Evolutionary conservation across 192 early-diverging fungal genomes (phyloP).

Genomic region (Coemansia sp.): DNA sequence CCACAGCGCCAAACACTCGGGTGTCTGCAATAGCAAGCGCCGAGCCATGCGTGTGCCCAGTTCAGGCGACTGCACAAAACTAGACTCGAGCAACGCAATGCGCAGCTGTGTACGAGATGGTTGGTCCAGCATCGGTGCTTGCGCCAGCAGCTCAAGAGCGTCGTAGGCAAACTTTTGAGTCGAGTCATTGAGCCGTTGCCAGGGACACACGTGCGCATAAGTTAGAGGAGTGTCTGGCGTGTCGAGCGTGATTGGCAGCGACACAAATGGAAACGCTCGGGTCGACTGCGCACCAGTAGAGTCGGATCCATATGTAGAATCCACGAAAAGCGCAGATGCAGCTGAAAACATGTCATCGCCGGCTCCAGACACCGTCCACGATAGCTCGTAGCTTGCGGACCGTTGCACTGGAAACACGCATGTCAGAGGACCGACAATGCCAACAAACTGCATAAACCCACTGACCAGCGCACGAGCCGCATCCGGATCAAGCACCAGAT

Average conservation of each 20-base stretch:
- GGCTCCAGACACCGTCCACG: conserved; percentile 19
- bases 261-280: conserved; percentile 18
- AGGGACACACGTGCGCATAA: conserved; percentile 22
- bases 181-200: conserved; percentile 5
- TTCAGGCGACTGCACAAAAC: conserved; percentile 17
- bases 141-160: conserved; percentile 6
- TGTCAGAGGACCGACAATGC: conserved; percentile 28
- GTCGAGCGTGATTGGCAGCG: conserved; percentile 26
- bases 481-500: conserved; percentile 11
- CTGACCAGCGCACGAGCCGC: conserved; percentile 19
- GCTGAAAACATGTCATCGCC: background rate
- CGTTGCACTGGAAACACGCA: conserved; percentile 11
- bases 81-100: conserved; percentile 21
- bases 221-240: conserved; percentile 26
- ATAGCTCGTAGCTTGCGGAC: background rate
- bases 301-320: background rate
- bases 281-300: background rate
- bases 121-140: background rate
- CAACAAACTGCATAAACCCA: conserved; percentile 27
- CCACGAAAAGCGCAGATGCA: background rate
- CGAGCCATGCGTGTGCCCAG: conserved; percentile 1
- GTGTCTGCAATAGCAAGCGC: conserved; percentile 7
- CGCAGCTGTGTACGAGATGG: conserved; percentile 1
- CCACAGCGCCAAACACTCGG: conserved; percentile 27
- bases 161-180: background rate